Percentiles rank a stretch among this genome's conserved stretches.
These are phyloP conservation scores for Colletotrichum graminicola DNA, from an alignment of 2,329 filamentous ascomycete genomes.

Conservation along the genomic window DNA sequence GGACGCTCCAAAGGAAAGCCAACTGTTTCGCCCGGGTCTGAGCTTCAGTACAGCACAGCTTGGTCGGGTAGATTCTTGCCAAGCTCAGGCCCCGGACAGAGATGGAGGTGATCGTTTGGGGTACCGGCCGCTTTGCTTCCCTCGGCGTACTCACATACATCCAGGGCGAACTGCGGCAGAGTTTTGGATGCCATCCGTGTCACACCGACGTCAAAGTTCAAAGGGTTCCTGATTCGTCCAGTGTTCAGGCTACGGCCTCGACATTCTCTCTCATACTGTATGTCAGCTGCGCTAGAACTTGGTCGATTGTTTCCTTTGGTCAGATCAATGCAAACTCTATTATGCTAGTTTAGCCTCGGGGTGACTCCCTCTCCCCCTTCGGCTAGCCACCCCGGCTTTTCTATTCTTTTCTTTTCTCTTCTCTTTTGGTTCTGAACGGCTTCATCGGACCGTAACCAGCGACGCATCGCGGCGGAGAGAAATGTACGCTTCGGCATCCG, in stretches of 20 bases:
- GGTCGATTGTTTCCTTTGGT: conserved; percentile 11
- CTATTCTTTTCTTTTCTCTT: no score
- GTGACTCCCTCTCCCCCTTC: background rate
- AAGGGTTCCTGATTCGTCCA: conserved; percentile 29
- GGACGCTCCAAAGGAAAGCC: background rate
- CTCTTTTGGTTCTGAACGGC: background rate
- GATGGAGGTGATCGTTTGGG: background rate
- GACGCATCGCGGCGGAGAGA: background rate
- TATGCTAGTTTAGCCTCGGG: conserved; percentile 6
- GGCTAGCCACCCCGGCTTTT: background rate
- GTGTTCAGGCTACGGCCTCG: conserved; percentile 13
- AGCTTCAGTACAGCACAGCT: background rate
- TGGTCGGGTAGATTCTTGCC: background rate
- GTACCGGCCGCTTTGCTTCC: background rate
- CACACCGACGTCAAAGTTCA: conserved; percentile 18
- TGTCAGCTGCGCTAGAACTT: conserved; percentile 27
- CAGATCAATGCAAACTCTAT: conserved; percentile 33
- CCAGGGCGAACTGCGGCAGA: background rate
- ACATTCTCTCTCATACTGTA: no score
- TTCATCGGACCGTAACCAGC: conserved; percentile 22
- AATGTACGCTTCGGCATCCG: conserved; percentile 37
- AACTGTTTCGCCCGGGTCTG: background rate
- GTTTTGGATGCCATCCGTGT: background rate
- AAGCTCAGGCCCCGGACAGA: background rate
- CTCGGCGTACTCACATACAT: background rate